Conservation (phyloP, 352 stramenopile genomes). For the Phytophthora brassicae region DNA sequence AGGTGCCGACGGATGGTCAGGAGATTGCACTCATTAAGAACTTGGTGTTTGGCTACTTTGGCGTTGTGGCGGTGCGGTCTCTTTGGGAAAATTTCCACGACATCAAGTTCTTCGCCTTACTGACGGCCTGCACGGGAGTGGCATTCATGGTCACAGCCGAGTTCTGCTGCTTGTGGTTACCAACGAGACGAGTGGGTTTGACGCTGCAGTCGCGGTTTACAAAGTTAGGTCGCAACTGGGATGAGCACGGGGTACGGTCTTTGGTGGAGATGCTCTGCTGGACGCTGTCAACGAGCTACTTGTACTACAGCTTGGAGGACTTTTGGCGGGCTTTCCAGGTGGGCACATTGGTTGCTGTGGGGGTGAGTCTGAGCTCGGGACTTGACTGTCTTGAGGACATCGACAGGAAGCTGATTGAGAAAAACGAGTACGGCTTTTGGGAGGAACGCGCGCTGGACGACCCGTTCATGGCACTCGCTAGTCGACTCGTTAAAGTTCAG, state of each 20-base stretch:
- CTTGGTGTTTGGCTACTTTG: slow-evolving; percentile 75
- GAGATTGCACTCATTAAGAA: slow-evolving; percentile 79
- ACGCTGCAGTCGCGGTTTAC: slow-evolving; percentile 81
- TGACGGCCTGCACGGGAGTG: slow-evolving; percentile 65
- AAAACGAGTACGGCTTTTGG: slow-evolving; percentile 56
- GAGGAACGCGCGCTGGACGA: slow-evolving; percentile 52
- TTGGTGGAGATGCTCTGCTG: slow-evolving; percentile 67
- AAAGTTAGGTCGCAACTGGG: slow-evolving; percentile 58
- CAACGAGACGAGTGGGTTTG: slow-evolving; percentile 64
- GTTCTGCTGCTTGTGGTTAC: slow-evolving; percentile 81
- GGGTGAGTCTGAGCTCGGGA: slow-evolving; percentile 49
- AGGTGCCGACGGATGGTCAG: slow-evolving; percentile 62
- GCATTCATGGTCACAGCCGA: slow-evolving; percentile 75
- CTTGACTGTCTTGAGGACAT: slow-evolving; percentile 63
- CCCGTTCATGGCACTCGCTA: slow-evolving; percentile 44
- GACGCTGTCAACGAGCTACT: slow-evolving; percentile 51
- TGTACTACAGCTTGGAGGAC: slow-evolving; percentile 61
- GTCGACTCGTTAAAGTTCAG: slow-evolving; percentile 44
- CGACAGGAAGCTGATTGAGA: slow-evolving; percentile 44
- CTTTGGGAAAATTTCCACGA: slow-evolving; percentile 72
- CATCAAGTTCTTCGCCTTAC: slow-evolving; percentile 68
- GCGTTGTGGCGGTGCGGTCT: slow-evolving; percentile 59
- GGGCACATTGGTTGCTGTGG: slow-evolving; percentile 58
- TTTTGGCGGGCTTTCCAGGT: slow-evolving; percentile 54
- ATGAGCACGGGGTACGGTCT: slow-evolving; percentile 50